Evolutionary conservation across 352 stramenopile species (phyloP).

Genomic region (Phytophthora ohioensis): DNA sequence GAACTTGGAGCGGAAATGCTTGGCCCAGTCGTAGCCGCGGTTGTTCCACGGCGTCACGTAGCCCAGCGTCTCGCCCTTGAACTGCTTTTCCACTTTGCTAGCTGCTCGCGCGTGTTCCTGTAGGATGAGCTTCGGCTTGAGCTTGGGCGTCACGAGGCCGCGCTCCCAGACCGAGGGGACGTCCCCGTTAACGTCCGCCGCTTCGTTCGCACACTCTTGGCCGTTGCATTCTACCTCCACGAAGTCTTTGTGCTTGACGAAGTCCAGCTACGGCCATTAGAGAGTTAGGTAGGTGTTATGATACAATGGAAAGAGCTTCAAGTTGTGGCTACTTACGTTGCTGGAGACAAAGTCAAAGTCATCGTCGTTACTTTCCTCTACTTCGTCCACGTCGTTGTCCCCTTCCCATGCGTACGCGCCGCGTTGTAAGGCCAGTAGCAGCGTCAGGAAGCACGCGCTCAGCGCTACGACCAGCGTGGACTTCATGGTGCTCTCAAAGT

Average conservation of each 20-base stretch:
- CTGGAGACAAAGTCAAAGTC: constrained; percentile 47
- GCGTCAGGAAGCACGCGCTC: constrained; percentile 22
- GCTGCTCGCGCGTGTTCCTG: constrained; percentile 44
- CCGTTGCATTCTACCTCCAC: constrained; percentile 50
- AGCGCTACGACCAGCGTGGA: constrained; percentile 26
- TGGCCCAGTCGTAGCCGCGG: constrained; percentile 78
- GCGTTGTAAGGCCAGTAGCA: constrained; percentile 18
- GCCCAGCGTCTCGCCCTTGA: constrained; percentile 66
- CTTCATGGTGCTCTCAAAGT: constrained; percentile 35
- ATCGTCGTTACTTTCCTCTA: constrained; percentile 43
- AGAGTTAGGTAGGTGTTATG: background rate
- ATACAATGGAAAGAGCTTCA: constrained; percentile 1
- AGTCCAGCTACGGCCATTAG: constrained; percentile 33
- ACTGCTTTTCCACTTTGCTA: constrained; percentile 43
- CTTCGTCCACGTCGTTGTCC: constrained; percentile 38
- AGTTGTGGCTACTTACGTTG: constrained; percentile 26
- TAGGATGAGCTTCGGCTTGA: constrained; percentile 57
- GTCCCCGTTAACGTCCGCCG: background rate
- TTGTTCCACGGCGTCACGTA: constrained; percentile 89
- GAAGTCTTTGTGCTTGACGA: constrained; percentile 32
- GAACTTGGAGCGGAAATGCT: constrained; percentile 77
- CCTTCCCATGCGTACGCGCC: constrained; percentile 23
- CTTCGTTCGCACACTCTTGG: constrained; percentile 39
- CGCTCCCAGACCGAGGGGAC: constrained; percentile 52
- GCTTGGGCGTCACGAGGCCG: constrained; percentile 62